Percentiles rank a stretch among this genome's conserved stretches.
Conservation (phyloP, 176 grass and related monocot genomes). For the Poa annua region DNA sequence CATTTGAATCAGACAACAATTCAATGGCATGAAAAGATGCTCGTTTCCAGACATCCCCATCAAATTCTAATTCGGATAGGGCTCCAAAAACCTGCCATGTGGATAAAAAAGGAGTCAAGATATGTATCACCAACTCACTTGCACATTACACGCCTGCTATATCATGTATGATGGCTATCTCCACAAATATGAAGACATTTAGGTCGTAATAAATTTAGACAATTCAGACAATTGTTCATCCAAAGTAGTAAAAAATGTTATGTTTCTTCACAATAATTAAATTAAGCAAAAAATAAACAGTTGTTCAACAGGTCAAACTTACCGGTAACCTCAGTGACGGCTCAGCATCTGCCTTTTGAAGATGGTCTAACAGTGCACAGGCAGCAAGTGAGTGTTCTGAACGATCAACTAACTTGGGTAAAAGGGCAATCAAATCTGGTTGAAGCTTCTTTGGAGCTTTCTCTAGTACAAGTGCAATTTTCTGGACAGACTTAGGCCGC, state of each 20-base stretch:
- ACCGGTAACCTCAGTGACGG: constrained; percentile 73
- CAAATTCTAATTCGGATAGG: constrained; percentile 75
- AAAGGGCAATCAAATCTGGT: constrained; percentile 74
- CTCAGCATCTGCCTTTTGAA: constrained; percentile 64
- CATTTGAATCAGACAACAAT: constrained; percentile 73
- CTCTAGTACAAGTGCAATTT: constrained; percentile 80
- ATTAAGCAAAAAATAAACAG: neutral
- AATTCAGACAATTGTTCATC: constrained; percentile 20
- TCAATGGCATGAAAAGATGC: constrained; percentile 66
- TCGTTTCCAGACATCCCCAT: constrained; percentile 63
- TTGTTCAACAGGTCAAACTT: constrained; percentile 35
- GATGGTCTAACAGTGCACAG: constrained; percentile 66
- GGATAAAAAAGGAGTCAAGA: constrained; percentile 17
- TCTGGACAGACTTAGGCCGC: constrained; percentile 61
- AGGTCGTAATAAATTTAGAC: constrained; percentile 22
- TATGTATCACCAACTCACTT: constrained; percentile 26
- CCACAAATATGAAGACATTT: constrained; percentile 29
- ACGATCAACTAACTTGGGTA: constrained; percentile 87
- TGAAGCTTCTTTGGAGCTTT: constrained; percentile 88
- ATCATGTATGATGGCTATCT: constrained; percentile 36
- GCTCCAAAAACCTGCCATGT: constrained; percentile 71
- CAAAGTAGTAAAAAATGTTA: constrained; percentile 4
- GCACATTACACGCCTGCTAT: constrained; percentile 3
- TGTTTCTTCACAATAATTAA: constrained; percentile 24
- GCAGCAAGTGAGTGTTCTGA: constrained; percentile 82